phyloP scores from a whole-genome alignment of 768 basidiomycete species.

The Kwoniella sp. region DNA sequence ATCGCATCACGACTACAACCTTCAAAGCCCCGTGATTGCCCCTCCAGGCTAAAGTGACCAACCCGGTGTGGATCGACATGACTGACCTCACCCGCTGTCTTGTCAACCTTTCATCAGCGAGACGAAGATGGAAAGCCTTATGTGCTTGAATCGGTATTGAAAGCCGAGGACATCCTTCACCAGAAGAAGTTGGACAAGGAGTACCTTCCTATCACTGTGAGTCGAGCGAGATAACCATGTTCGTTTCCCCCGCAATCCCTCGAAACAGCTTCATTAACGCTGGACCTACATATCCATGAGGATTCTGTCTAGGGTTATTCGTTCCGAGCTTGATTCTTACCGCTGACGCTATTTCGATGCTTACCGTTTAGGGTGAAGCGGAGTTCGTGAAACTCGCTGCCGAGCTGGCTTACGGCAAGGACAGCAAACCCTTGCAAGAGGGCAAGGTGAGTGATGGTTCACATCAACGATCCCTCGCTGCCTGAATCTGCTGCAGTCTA shows the following conservation, averaged over 20 bases:
- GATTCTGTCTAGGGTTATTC: too few relatives aligned
- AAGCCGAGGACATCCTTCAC: slow-evolving; percentile 68
- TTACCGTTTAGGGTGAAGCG: slow-evolving; percentile 63
- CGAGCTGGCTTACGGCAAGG: slow-evolving; percentile 81
- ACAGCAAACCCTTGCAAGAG: slow-evolving; percentile 70
- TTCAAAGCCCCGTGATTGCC: too few relatives aligned
- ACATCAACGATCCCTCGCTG: neutral
- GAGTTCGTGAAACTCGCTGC: slow-evolving; percentile 82
- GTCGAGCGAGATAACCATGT: slow-evolving; percentile 5
- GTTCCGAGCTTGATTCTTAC: too few relatives aligned
- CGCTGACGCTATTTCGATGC: neutral
- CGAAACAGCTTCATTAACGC: too few relatives aligned
- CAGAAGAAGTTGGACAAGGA: slow-evolving; percentile 81
- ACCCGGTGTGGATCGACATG: too few relatives aligned
- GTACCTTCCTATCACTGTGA: slow-evolving; percentile 83
- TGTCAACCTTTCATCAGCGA: too few relatives aligned
- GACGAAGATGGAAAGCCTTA: slow-evolving; percentile 95
- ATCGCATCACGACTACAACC: too few relatives aligned
- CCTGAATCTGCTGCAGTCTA: too few relatives aligned
- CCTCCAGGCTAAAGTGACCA: too few relatives aligned
- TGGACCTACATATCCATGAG: too few relatives aligned
- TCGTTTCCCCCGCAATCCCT: too few relatives aligned
- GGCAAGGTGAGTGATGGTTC: slow-evolving; percentile 61
- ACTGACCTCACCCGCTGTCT: too few relatives aligned
- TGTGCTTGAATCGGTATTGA: slow-evolving; percentile 83